These are phyloP conservation scores for Blastobotrys terrestris DNA, from an alignment of 805 yeast species.

Conservation along the genomic window DNA sequence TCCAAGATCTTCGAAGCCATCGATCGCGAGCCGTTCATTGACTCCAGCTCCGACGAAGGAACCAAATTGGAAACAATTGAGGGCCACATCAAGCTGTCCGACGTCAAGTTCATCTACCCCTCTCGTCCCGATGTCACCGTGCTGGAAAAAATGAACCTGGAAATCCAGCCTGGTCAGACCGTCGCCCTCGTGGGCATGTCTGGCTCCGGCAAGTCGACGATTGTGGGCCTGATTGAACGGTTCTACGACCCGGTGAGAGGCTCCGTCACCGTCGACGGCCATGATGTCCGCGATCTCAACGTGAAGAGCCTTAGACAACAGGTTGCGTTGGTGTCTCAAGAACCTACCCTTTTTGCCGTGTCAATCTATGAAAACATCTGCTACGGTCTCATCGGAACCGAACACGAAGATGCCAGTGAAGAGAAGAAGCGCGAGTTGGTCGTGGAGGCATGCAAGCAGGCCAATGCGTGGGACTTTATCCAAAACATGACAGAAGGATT, in stretches of 20 bases:
- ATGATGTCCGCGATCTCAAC: constrained; percentile 67
- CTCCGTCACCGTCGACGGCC: constrained; percentile 73
- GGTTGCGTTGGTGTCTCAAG: constrained; percentile 92
- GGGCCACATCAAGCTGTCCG: constrained; percentile 74
- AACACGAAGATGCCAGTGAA: constrained; percentile 46
- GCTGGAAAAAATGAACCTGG: constrained; percentile 65
- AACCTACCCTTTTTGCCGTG: constrained; percentile 88
- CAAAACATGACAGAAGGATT: constrained; percentile 71
- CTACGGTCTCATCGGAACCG: constrained; percentile 73
- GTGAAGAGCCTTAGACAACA: constrained; percentile 66
- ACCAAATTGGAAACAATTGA: constrained; percentile 20
- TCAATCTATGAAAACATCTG: constrained; percentile 81
- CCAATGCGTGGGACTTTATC: constrained; percentile 36
- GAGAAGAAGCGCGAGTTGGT: constrained; percentile 34
- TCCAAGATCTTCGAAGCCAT: constrained; percentile 37
- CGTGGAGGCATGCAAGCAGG: constrained; percentile 32
- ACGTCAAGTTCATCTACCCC: constrained; percentile 86
- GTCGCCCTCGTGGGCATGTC: constrained; percentile 96
- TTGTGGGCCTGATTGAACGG: constrained; percentile 75
- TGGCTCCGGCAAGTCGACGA: constrained; percentile 93
- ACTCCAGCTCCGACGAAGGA: constrained; percentile 28
- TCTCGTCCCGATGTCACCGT: constrained; percentile 73
- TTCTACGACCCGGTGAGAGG: constrained; percentile 80
- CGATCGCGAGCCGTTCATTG: constrained; percentile 38
- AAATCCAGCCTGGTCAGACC: constrained; percentile 80